Evolutionary conservation across 257 asterid species (phyloP).

Genomic region (Forsythia viridissima): DNA sequence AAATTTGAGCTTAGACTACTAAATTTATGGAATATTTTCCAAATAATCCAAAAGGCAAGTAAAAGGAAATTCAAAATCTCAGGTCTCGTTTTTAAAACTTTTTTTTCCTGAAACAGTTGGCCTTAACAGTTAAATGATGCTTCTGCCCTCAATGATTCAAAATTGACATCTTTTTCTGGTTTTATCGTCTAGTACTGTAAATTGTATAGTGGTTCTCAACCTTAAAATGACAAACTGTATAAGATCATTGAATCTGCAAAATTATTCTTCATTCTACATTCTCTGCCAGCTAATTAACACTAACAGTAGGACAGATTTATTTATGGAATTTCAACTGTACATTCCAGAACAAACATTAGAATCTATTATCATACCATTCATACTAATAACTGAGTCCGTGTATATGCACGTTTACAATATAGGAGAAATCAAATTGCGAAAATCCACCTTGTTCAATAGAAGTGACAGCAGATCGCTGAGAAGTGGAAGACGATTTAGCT

Average conservation of each 20-base stretch:
- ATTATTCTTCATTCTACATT: constrained; percentile 14
- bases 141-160: not conserved
- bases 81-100: not conserved
- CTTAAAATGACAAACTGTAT: constrained; percentile 9
- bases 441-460: constrained; percentile 51
- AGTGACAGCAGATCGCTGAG: constrained; percentile 36
- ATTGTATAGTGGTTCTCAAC: constrained; percentile 1
- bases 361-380: not conserved
- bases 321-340: not conserved
- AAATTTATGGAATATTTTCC: not conserved
- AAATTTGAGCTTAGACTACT: constrained; percentile 3
- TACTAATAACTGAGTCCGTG: not conserved
- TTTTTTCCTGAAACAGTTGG: not conserved
- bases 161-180: too few species aligned
- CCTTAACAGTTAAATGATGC: not conserved
- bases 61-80: not conserved
- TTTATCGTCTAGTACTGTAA: too few species aligned
- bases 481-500: constrained; percentile 23
- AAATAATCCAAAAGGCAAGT: not conserved
- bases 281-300: constrained; percentile 20
- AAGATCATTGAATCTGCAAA: not conserved
- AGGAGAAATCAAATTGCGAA: not conserved
- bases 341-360: not conserved
- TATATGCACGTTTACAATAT: not conserved
- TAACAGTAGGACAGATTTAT: not conserved